Percentiles rank a stretch among this genome's conserved stretches.
phyloP scores from a whole-genome alignment of 345 rosid species.

The Hevea brasiliensis region DNA sequence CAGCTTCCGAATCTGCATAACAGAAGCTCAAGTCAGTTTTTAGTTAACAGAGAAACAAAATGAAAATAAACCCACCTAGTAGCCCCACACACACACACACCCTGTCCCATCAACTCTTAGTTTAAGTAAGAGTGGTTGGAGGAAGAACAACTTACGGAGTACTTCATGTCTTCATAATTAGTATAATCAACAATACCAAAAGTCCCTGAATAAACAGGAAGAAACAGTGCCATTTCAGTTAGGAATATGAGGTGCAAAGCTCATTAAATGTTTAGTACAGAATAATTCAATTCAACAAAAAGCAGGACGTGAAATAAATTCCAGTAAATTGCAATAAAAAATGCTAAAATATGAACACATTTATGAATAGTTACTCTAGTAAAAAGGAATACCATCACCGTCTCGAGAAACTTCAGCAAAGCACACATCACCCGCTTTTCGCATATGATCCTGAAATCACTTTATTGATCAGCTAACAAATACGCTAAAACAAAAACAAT shows the following conservation, averaged over 20 bases:
- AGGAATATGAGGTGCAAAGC: neutral
- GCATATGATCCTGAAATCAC: constrained; percentile 81
- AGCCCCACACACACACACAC: neutral
- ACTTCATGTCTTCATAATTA: constrained; percentile 91
- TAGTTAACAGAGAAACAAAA: neutral
- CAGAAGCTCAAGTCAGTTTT: neutral
- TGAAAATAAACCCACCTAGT: neutral
- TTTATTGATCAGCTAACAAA: constrained; percentile 11
- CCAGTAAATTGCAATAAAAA: neutral
- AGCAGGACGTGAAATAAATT: neutral
- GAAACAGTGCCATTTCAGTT: neutral
- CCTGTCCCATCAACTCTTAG: no score
- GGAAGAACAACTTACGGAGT: constrained; percentile 61
- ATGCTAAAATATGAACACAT: neutral
- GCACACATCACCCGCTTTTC: constrained; percentile 96
- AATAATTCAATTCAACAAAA: neutral
- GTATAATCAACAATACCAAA: constrained; percentile 93
- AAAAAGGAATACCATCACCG: constrained; percentile 59
- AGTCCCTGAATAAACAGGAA: constrained; percentile 51
- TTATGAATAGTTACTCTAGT: neutral
- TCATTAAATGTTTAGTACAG: neutral
- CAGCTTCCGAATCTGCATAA: constrained; percentile 60
- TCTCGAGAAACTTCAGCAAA: constrained; percentile 93
- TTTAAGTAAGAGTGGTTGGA: neutral
- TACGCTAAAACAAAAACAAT: neutral